These are phyloP conservation scores for Limtongia smithiae DNA, from an alignment of 805 yeast genomes.

Conservation along the genomic window DNA sequence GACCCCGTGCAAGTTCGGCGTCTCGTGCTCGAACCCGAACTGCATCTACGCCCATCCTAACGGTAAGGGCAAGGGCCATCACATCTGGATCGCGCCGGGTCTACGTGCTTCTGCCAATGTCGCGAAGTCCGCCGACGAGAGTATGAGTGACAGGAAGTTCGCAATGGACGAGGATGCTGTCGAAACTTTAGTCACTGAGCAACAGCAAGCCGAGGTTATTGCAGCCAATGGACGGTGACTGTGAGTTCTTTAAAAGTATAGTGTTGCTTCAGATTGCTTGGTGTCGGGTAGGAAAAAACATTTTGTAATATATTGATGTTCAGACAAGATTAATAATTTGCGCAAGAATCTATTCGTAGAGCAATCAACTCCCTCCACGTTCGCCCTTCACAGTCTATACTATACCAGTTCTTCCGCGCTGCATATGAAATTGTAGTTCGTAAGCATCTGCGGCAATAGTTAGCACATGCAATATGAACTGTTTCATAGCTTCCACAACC, in stretches of 20 bases:
- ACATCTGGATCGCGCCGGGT: constrained; percentile 20
- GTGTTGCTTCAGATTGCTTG: too few relatives aligned
- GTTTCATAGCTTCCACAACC: not conserved
- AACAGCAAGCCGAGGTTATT: not conserved
- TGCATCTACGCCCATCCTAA: constrained; percentile 81
- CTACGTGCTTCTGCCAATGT: not conserved
- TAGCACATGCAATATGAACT: not conserved
- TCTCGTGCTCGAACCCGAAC: constrained; percentile 63
- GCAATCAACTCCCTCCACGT: too few relatives aligned
- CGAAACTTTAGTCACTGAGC: not conserved
- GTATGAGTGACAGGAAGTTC: constrained; percentile 20
- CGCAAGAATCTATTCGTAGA: too few relatives aligned
- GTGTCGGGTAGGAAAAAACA: too few relatives aligned
- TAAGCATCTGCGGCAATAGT: constrained; percentile 11
- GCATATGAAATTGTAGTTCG: constrained; percentile 11
- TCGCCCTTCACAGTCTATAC: not conserved
- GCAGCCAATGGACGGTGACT: too few relatives aligned
- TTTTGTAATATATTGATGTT: too few relatives aligned
- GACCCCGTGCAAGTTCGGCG: constrained; percentile 77
- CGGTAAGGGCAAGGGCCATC: constrained; percentile 40
- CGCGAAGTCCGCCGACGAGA: constrained; percentile 1
- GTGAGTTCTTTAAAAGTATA: too few relatives aligned
- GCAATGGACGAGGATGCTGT: constrained; percentile 17
- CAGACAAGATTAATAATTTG: too few relatives aligned
- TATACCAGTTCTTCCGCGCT: not conserved